Evolutionary conservation across 2,329 filamentous ascomycete genomes (phyloP), one percentile per base, ranked within the genome.

Genomic region (Fusarium humuli): DNA sequence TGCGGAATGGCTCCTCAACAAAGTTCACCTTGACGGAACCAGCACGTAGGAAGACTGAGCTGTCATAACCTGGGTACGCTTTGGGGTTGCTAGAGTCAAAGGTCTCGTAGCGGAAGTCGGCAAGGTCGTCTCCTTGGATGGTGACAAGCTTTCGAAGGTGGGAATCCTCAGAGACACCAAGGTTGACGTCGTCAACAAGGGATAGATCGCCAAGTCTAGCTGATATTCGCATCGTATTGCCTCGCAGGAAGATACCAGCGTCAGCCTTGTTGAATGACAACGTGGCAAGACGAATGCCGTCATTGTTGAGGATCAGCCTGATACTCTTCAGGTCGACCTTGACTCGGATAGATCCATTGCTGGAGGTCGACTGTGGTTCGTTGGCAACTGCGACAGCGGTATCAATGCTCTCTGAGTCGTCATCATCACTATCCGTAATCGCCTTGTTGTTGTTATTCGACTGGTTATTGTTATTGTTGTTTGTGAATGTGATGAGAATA

Each of bases 11-110:
- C 79, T 99, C 97, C 67, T 98, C 95, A 6, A 98, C 83, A 78
- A 99, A 99, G 78, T 98, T 98, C 77, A 99, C 86, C 81, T 97
- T 98, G 79, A 99, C 91, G 0, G 96, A 99, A 3, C 96, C 96
- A 20, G 96, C 95, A 37, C 95, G 90, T 13, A 99, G 84, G 76
- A 90, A 97, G 30, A 99, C 90, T 3, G 94, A 95, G 16, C 93
- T 96, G 77, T 98, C 95, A 76, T 98, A 97, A 13, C 96, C 97
- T 8, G 96, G 97, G 75, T 98, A 98, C 13, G 88, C 86, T 56
- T 91, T 87, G 4, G 79, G 75, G 61, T 90, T 90, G 23, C 87
- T 86, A 0, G 91, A 80, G 78, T 98, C 94, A 74, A 97, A 99
- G 0, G 96, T 99, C 80, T 99, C 94, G 75, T 99, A 99, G 57